Conservation (phyloP, 2,329 filamentous ascomycete genomes). For the Simplicillium sp. region DNA sequence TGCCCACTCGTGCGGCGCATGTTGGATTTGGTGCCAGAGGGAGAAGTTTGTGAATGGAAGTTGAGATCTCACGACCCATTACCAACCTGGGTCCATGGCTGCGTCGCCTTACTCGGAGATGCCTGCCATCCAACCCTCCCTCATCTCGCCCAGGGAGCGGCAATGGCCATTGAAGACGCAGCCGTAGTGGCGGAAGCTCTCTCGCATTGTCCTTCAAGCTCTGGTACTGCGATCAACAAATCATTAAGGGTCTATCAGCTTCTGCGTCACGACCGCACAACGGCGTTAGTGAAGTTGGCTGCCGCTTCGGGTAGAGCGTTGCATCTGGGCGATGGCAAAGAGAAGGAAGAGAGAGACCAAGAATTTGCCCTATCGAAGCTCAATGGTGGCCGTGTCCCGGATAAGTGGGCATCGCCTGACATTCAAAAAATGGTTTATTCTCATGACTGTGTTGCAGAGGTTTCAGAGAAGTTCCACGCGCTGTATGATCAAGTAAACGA, state of each 20-base stretch:
- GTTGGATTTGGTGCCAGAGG: slow-evolving; percentile 47
- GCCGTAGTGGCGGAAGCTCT: slow-evolving; percentile 36
- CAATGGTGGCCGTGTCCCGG: slow-evolving; percentile 41
- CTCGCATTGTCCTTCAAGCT: too few species aligned
- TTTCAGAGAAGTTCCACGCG: neutral
- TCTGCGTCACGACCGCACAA: too few species aligned
- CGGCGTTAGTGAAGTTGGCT: neutral
- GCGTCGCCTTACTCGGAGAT: slow-evolving; percentile 50
- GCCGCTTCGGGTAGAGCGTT: slow-evolving; percentile 33
- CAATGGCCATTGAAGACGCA: slow-evolving; percentile 60
- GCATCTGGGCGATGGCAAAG: slow-evolving; percentile 48
- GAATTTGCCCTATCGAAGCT: slow-evolving; percentile 42
- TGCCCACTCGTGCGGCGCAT: slow-evolving; percentile 51
- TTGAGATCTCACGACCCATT: slow-evolving; percentile 52
- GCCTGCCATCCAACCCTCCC: slow-evolving; percentile 60
- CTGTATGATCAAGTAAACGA: too few species aligned
- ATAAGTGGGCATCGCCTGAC: slow-evolving; percentile 64
- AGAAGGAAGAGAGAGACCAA: slow-evolving; percentile 48
- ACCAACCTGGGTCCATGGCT: slow-evolving; percentile 49
- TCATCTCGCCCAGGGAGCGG: slow-evolving; percentile 57
- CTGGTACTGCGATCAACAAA: too few species aligned
- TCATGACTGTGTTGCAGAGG: slow-evolving; percentile 48
- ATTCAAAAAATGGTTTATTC: slow-evolving; percentile 59
- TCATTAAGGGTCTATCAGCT: too few species aligned
- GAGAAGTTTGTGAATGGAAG: slow-evolving; percentile 59